Evolutionary conservation across 129 eudicot genomes (phyloP).

Genomic region (Helichrysum umbraculigerum): DNA sequence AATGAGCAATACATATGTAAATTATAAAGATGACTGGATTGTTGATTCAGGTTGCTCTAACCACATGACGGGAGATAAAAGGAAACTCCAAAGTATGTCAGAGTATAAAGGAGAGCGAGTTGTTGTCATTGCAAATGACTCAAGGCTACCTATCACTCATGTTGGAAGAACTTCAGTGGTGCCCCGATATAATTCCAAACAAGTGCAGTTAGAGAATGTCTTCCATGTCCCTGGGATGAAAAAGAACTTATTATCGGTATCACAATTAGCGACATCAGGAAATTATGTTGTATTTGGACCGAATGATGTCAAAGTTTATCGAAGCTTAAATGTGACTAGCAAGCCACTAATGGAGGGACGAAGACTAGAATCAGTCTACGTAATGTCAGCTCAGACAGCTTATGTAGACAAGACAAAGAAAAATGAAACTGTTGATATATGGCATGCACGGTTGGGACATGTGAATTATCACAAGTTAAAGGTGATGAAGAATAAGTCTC

Average conservation of each 20-base stretch:
- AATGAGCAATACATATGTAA: too few species aligned
- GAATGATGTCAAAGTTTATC: background rate
- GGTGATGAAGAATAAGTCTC: background rate
- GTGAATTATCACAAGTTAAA: background rate
- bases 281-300: background rate
- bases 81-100: background rate
- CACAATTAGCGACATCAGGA: background rate
- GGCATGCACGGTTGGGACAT: background rate
- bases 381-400: background rate
- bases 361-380: background rate
- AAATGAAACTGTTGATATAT: background rate
- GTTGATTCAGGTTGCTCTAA: too few species aligned
- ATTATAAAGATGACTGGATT: too few species aligned
- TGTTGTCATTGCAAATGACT: background rate
- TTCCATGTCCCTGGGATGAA: slow-evolving; percentile 1
- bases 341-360: background rate
- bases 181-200: too few species aligned
- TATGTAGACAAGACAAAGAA: background rate
- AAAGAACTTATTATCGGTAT: background rate
- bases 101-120: background rate
- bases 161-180: too few species aligned
- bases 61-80: background rate
- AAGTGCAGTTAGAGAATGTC: background rate
- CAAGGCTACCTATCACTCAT: background rate
- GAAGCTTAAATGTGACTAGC: background rate